Conservation (phyloP, 768 basidiomycete species). For the Tylopilus sp. region DNA sequence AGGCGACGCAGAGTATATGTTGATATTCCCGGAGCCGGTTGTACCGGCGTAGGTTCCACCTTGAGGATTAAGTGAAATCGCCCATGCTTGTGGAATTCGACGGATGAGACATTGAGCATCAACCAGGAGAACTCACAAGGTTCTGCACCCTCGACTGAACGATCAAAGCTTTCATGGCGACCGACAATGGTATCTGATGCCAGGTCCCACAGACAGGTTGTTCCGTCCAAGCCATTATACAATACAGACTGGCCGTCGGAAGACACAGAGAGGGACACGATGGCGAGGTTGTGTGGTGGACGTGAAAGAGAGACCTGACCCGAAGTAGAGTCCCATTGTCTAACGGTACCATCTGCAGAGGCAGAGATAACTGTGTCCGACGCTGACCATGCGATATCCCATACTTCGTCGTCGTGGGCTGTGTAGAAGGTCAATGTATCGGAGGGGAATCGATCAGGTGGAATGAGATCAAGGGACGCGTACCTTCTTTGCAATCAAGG, state of each 20-base stretch:
- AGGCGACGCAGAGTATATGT: conserved; percentile 64
- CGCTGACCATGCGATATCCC: conserved; percentile 73
- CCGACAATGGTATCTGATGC: conserved; percentile 56
- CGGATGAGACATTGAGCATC: neutral
- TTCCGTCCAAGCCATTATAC: conserved; percentile 82
- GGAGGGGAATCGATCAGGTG: conserved; percentile 5
- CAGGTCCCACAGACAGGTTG: conserved; percentile 74
- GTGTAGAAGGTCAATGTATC: conserved; percentile 13
- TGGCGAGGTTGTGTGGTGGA: conserved; percentile 77
- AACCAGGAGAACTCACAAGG: conserved; percentile 51
- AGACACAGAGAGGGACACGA: conserved; percentile 75
- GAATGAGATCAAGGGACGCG: conserved; percentile 14
- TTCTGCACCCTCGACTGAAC: conserved; percentile 54
- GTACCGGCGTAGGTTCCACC: conserved; percentile 73
- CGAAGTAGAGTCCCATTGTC: conserved; percentile 65
- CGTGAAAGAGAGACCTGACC: conserved; percentile 61
- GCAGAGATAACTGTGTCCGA: conserved; percentile 63
- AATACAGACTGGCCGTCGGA: conserved; percentile 63
- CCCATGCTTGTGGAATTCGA: conserved; percentile 57
- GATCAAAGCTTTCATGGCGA: conserved; percentile 69
- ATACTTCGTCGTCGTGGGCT: conserved; percentile 80
- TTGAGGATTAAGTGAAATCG: conserved; percentile 75
- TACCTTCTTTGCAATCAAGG: conserved; percentile 78
- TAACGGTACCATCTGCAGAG: conserved; percentile 75
- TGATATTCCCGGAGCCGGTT: conserved; percentile 66